A percentile compares a stretch with the other conserved stretches of the same genome.
Conservation (phyloP, 2,329 filamentous ascomycete genomes). For the Blastomyces silverae region DNA sequence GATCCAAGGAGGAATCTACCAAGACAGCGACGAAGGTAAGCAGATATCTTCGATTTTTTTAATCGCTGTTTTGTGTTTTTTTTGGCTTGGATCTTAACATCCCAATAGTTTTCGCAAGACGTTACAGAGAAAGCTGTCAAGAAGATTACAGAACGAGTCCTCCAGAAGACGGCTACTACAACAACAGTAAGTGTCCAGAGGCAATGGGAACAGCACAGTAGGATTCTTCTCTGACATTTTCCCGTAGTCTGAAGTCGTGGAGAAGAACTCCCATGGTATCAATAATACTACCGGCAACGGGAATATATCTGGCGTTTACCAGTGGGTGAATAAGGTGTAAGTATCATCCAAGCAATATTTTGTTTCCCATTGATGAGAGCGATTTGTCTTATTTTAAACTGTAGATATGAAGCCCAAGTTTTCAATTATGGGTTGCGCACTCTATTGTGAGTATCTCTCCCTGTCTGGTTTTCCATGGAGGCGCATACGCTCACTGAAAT, state of each 20-base stretch:
- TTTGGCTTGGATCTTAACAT: not conserved
- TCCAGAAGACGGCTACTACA: not conserved
- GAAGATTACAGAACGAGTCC: not conserved
- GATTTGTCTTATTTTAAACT: not conserved
- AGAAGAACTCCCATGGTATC: slow-evolving; percentile 4
- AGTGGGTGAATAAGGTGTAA: slow-evolving; percentile 5
- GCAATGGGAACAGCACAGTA: not conserved
- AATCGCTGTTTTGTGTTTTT: not conserved
- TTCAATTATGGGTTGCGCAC: not conserved
- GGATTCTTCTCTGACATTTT: not conserved
- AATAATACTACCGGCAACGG: not conserved
- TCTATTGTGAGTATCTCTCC: not conserved
- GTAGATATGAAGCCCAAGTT: slow-evolving; percentile 1
- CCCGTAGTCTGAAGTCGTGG: not conserved
- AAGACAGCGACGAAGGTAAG: slow-evolving; percentile 2
- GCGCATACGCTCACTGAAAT: not conserved
- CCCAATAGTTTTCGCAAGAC: not conserved
- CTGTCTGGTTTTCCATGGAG: not conserved
- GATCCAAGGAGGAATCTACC: slow-evolving; percentile 7
- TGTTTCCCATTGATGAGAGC: not conserved
- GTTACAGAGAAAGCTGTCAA: slow-evolving; percentile 5
- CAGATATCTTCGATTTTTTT: not conserved
- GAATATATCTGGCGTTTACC: slow-evolving; percentile 3
- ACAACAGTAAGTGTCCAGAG: not conserved
- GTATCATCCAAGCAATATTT: not conserved